Evolutionary conservation across 139 green algal species (phyloP), one percentile per base, ranked within the genome.

Genomic region (Coccomyxa sp.): DNA sequence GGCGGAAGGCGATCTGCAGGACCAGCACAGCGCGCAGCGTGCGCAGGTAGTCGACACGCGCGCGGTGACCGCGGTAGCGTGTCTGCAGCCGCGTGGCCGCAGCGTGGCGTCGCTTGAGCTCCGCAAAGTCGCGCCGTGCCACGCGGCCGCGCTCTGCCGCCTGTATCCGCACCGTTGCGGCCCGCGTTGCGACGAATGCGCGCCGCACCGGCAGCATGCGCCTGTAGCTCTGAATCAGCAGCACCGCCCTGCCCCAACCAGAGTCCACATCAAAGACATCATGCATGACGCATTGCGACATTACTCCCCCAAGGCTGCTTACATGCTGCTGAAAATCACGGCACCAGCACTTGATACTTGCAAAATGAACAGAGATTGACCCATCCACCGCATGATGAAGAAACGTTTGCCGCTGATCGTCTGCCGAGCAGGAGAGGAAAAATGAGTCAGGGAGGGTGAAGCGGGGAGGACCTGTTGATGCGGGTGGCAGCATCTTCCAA

Each of bases 401-500:
- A 51, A 51, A 3, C n/a, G n/a, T 11, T 51, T 51, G 38, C 38
- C 3, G 3, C 38, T 51, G 7, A 51, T 51, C 38, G 7, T 7
- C 38, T 51, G 38, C 38, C 38, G 7, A 51, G 38, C 38, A 51
- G 38, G 38, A 51, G 38, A 51, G 38, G n/a, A n/a, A n/a, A n/a
- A 51, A 51, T 51, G 7, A 11, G 38, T 51, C 38, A 51, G 38
- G 38, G 7, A 51, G 38, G 38, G 38, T 51, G 38, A 51, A 51
- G 38, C 3, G 38, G 38, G 38, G 38, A 51, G 38, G 38, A 84
- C 79, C 79, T 82, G 30, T 92, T 84, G 80, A 91, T 91, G 77
- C 84, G 85, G 13, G 88, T 87, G 51, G 82, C 91, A 15, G 84
- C 80, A 32, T 94, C 88, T 67, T 95, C 91, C 77, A 95, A 82